These are phyloP conservation scores for Suillus bovinus DNA, from an alignment of 768 basidiomycete genomes.

Conservation along the genomic window DNA sequence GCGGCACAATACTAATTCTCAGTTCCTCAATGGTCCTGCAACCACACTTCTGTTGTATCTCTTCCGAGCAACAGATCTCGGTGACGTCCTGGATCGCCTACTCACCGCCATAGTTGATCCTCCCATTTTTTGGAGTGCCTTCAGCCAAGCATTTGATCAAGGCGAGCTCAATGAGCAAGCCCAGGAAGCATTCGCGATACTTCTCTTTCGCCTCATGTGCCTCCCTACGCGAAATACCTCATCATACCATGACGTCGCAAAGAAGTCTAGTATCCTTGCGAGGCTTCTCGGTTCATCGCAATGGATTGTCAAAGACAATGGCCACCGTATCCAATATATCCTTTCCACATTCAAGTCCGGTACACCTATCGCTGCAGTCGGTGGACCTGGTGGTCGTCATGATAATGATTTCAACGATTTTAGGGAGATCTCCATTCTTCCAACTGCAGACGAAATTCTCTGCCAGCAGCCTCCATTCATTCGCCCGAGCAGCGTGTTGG, in stretches of 20 bases:
- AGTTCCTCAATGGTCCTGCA: conserved; percentile 46
- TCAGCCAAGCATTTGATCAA: conserved; percentile 36
- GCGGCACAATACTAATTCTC: conserved; percentile 35
- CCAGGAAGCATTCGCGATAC: conserved; percentile 44
- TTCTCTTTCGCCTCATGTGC: conserved; percentile 48
- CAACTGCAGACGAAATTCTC: conserved; percentile 57
- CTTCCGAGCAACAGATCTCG: conserved; percentile 40
- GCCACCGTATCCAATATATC: conserved; percentile 42
- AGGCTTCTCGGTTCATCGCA: conserved; percentile 25
- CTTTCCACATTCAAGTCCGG: conserved; percentile 28
- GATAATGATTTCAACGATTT: conserved; percentile 69
- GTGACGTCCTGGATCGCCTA: conserved; percentile 41
- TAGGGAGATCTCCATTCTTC: conserved; percentile 59
- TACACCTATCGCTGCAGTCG: conserved; percentile 18
- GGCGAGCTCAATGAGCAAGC: conserved; percentile 34
- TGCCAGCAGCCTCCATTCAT: conserved; percentile 49
- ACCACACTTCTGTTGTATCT: conserved; percentile 40
- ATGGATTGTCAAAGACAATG: conserved; percentile 29
- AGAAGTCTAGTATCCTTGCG: conserved; percentile 31
- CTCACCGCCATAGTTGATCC: conserved; percentile 47
- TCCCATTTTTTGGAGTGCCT: conserved; percentile 50
- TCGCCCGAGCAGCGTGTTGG: conserved; percentile 43
- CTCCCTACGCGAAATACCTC: conserved; percentile 36
- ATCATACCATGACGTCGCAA: conserved; percentile 40
- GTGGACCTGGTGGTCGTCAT: conserved; percentile 62